phyloP scores from a whole-genome alignment of 345 rosid species.

The Pistacia vera region DNA sequence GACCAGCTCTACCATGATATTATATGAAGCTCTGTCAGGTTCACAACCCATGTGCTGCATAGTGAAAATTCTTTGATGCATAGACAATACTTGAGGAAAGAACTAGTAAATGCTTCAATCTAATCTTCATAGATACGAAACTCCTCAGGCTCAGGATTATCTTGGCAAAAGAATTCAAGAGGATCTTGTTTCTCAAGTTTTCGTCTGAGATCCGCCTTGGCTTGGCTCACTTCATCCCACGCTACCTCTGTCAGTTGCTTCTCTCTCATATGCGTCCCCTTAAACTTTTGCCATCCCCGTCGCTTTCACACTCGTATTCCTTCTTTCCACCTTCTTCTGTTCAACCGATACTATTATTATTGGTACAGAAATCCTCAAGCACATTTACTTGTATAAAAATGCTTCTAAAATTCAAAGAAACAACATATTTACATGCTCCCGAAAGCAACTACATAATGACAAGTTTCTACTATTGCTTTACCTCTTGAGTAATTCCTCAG shows the following conservation, averaged over 20 bases:
- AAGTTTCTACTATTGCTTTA: too few relatives aligned
- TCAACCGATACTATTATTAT: not conserved
- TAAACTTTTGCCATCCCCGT: slow-evolving; percentile 51
- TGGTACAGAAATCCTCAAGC: too few relatives aligned
- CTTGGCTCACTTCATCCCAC: slow-evolving; percentile 93
- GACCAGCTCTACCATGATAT: too few relatives aligned
- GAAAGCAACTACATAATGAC: too few relatives aligned
- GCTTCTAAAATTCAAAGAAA: too few relatives aligned
- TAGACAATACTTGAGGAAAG: too few relatives aligned
- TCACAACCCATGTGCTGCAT: slow-evolving; percentile 97
- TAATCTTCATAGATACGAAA: slow-evolving; percentile 24
- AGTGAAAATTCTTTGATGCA: slow-evolving; percentile 50
- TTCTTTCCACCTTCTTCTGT: not conserved
- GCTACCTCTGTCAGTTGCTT: slow-evolving; percentile 71
- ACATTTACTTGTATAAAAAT: too few relatives aligned
- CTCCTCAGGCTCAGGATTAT: slow-evolving; percentile 82
- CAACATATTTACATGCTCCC: too few relatives aligned
- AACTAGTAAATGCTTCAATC: too few relatives aligned
- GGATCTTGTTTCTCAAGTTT: slow-evolving; percentile 58
- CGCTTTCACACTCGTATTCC: slow-evolving; percentile 19
- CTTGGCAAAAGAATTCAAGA: slow-evolving; percentile 59
- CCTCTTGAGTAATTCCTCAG: too few relatives aligned
- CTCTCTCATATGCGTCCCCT: slow-evolving; percentile 74
- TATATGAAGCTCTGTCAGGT: slow-evolving; percentile 37
- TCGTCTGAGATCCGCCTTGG: slow-evolving; percentile 68